phyloP scores from a whole-genome alignment of 768 basidiomycete genomes.

The Psilocybe cubensis region DNA sequence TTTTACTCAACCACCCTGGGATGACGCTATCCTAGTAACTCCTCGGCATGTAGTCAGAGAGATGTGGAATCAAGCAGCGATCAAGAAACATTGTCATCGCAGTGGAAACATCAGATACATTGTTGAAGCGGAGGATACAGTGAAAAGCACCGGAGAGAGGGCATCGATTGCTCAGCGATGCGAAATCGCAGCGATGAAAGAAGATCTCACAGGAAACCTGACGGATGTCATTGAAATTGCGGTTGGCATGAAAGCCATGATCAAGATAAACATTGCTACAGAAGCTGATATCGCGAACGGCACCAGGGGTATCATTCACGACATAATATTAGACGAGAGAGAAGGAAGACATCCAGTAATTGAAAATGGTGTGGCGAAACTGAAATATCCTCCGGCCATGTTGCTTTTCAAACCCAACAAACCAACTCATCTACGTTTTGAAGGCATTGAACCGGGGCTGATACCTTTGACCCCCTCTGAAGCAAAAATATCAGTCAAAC shows the following conservation, averaged over 20 bases:
- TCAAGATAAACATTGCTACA: constrained; percentile 36
- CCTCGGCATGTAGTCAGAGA: constrained; percentile 37
- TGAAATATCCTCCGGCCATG: constrained; percentile 34
- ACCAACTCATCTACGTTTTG: constrained; percentile 16
- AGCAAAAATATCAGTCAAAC: neutral
- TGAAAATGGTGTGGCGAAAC: constrained; percentile 4
- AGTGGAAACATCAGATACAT: constrained; percentile 21
- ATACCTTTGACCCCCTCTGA: constrained; percentile 22
- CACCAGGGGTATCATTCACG: constrained; percentile 33
- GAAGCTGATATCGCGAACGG: constrained; percentile 45
- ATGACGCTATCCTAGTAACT: constrained; percentile 33
- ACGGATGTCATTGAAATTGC: constrained; percentile 27
- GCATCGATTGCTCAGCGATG: neutral
- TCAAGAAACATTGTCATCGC: constrained; percentile 23
- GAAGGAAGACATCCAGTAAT: constrained; percentile 18
- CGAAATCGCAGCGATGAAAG: constrained; percentile 6
- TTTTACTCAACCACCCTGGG: constrained; percentile 28
- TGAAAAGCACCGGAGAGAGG: neutral
- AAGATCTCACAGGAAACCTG: constrained; percentile 21
- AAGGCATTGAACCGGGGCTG: constrained; percentile 26
- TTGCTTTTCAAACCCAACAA: constrained; percentile 34
- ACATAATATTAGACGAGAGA: constrained; percentile 34
- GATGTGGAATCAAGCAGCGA: constrained; percentile 36
- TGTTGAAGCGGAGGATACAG: constrained; percentile 27
- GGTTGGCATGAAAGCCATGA: constrained; percentile 42